Conservation (phyloP, 139 green algal genomes). For the Astrephomene gubernaculifera region DNA sequence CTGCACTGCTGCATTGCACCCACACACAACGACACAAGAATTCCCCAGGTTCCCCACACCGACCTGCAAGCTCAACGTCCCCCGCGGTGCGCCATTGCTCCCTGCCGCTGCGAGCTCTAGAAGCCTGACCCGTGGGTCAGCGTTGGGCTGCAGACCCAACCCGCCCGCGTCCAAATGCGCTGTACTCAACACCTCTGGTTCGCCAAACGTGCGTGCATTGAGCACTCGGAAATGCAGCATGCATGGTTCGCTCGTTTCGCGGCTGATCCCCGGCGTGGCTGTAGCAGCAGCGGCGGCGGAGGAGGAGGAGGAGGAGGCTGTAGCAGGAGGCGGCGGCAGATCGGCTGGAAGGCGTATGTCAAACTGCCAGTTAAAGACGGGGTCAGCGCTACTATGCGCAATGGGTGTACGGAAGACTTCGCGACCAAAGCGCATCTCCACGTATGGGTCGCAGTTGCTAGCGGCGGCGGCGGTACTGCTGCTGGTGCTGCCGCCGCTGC, state of each 20-base stretch:
- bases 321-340: background rate
- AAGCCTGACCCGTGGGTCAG: background rate
- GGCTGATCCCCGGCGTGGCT: background rate
- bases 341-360: conserved; percentile 26
- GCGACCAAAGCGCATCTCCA: conserved; percentile 52
- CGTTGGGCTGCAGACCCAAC: conserved; percentile 2
- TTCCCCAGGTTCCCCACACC: too few relatives aligned
- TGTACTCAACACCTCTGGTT: conserved; percentile 17
- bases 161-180: background rate
- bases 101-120: background rate
- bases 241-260: background rate
- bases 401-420: conserved; percentile 57
- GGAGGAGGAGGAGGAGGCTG: background rate
- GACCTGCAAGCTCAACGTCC: conserved; percentile 35
- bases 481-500: background rate
- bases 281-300: background rate
- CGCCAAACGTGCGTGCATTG: conserved; percentile 24
- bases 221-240: conserved; percentile 23
- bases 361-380: conserved; percentile 58
- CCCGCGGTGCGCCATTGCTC: background rate
- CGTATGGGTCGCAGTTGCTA: conserved; percentile 35
- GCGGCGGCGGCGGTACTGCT: background rate
- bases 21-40: too few relatives aligned
- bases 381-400: conserved; percentile 37
- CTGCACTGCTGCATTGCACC: too few relatives aligned